These are phyloP conservation scores for Monilinia laxa DNA, from an alignment of 2,329 filamentous ascomycete species.

Conservation along the genomic window DNA sequence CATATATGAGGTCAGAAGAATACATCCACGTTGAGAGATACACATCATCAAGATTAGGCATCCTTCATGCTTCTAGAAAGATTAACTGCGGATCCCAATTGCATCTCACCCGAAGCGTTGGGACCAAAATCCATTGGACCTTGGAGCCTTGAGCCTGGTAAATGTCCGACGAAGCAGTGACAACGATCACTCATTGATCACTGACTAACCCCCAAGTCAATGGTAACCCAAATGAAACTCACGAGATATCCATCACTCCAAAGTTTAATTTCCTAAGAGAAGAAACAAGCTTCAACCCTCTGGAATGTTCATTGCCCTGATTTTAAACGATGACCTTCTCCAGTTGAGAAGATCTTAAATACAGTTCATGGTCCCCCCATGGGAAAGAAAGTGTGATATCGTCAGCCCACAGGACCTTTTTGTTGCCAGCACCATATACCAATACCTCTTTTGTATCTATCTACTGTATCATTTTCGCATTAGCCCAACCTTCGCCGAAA, in stretches of 20 bases:
- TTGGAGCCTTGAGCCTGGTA: conserved; percentile 7
- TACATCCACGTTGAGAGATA: conserved; percentile 12
- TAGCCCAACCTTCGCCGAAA: background rate
- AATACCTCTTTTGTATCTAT: background rate
- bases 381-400: background rate
- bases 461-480: background rate
- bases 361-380: background rate
- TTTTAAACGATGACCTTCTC: background rate
- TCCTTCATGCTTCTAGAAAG: conserved; percentile 21
- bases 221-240: conserved; percentile 10
- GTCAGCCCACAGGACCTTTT: background rate
- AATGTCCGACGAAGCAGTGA: conserved; percentile 1
- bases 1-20: conserved; percentile 3
- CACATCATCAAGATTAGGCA: conserved; percentile 13
- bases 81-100: conserved; percentile 20
- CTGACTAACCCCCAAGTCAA: background rate
- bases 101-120: conserved; percentile 21
- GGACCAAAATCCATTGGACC: conserved; percentile 12
- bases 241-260: conserved; percentile 18
- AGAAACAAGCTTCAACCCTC: conserved; percentile 18
- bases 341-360: conserved; percentile 4
- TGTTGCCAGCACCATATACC: background rate
- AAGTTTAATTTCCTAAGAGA: conserved; percentile 12
- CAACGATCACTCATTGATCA: background rate
- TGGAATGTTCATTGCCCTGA: background rate